Evolutionary conservation across 1,284 basidiomycete genomes (phyloP), one percentile per base, ranked within the genome.

Genomic region (Ceratobasidium theobromae): DNA sequence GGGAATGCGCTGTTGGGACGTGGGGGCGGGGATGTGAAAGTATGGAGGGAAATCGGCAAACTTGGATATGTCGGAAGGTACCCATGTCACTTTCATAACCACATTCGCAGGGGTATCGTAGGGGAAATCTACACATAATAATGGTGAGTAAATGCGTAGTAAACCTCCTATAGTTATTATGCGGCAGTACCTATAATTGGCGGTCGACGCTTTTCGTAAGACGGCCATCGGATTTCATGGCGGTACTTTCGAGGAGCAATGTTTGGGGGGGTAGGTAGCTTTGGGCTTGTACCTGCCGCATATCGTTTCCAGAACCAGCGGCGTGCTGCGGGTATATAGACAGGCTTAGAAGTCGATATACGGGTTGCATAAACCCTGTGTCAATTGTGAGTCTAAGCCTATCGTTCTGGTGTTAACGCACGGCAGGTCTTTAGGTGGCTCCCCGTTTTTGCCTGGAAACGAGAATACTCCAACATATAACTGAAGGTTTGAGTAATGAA

Each of bases 401-500:
- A 18, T 30, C 67, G 46, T 53, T 65, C 25, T 38, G 57, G 67
- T 30, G 25, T 40, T 27, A 8, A 78, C 83, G 68, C 73, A 87
- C 83, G 83, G 81, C 46, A 80, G 73, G 38, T 75, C 72, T 45
- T 74, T 74, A 16, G 78, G 73, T 69, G 82, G 77, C 16, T 77
- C 73, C 67, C 75, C 82, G 54, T 75, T 77, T 67, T 76, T 75
- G 53, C 81, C 76, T 32, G 82, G 80, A 72, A 85, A 83, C 72
- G 85, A 81, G 73, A 82, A 81, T 70, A 84, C 80, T 12, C 89
- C 89, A 67, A 91, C 74, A 72, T 82, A 88, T 25, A 92, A 80
- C 72, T 91, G 89, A 72, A 88, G 88, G 70, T 83, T 80, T 0
- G 89, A 87, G 73, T 92, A 92, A 72, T 89, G 87, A 57, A 87